Evolutionary conservation across 768 basidiomycete genomes (phyloP).

Genomic region (Trametes punicea): DNA sequence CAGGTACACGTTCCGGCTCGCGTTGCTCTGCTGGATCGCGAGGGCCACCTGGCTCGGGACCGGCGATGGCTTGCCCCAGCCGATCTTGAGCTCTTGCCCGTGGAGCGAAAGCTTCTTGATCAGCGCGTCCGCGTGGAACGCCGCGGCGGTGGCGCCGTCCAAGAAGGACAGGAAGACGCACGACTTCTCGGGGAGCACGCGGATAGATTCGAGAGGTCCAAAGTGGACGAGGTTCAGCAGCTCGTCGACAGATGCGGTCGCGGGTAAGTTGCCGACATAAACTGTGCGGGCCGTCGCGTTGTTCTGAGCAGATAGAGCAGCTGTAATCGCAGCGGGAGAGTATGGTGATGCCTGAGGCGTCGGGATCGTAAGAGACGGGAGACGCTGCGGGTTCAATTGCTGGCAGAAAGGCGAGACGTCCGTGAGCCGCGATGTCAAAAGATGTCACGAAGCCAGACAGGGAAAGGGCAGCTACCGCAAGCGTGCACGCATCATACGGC

Average conservation of each 20-base stretch:
- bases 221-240: conserved; percentile 97
- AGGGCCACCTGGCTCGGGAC: conserved; percentile 84
- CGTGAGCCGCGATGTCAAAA: background rate
- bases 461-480: too few species aligned
- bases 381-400: conserved; percentile 53
- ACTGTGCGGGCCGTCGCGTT: conserved; percentile 80
- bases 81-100: conserved; percentile 96
- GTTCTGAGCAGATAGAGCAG: conserved; percentile 60
- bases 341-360: conserved; percentile 69
- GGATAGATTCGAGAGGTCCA: conserved; percentile 92
- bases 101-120: conserved; percentile 93
- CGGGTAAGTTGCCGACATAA: conserved; percentile 94
- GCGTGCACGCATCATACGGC: too few species aligned
- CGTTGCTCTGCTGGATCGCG: conserved; percentile 89
- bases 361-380: conserved; percentile 69
- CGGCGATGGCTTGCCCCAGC: conserved; percentile 94
- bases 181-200: conserved; percentile 92
- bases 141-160: conserved; percentile 87
- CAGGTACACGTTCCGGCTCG: conserved; percentile 94
- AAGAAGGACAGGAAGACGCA: conserved; percentile 99
- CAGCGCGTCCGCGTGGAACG: conserved; percentile 95
- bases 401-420: conserved; percentile 19
- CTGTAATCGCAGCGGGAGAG: conserved; percentile 74
- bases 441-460: background rate
- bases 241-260: conserved; percentile 95